These are phyloP conservation scores for Linnemannia exigua DNA, from an alignment of 192 early-diverging fungal genomes.

Conservation along the genomic window DNA sequence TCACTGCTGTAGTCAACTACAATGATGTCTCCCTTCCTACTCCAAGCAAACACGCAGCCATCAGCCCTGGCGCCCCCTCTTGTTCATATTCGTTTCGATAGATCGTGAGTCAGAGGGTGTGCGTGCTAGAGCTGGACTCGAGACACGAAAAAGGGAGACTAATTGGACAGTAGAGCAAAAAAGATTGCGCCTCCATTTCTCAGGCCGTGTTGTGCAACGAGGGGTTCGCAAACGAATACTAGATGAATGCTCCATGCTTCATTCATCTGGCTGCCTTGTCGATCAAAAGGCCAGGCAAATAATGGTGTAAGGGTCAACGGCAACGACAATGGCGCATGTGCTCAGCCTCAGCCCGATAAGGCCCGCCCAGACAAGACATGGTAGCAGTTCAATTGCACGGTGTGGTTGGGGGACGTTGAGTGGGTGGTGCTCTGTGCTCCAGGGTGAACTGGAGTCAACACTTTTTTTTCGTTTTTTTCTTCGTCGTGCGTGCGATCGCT, in stretches of 20 bases:
- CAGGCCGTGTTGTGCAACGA: neutral
- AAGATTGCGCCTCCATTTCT: neutral
- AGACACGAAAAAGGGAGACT: neutral
- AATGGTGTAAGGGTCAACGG: too few species aligned
- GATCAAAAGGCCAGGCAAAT: too few species aligned
- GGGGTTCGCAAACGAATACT: neutral
- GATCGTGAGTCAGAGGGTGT: neutral
- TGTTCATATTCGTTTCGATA: neutral
- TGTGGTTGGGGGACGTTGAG: neutral
- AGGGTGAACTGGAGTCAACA: conserved; percentile 4
- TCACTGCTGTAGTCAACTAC: neutral
- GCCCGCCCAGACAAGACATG: neutral
- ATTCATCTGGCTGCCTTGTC: neutral
- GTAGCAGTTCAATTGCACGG: neutral
- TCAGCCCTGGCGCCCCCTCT: neutral
- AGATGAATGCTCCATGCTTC: neutral
- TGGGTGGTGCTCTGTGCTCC: neutral
- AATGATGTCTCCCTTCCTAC: neutral
- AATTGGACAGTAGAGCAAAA: neutral
- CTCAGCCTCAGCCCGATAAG: neutral
- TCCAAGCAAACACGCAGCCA: neutral
- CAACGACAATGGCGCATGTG: neutral
- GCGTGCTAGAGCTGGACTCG: neutral
- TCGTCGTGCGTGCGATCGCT: neutral
- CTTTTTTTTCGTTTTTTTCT: neutral